Base-by-base conservation (phyloP, 208 protist species). In the Leishmania mexicana region DNA sequence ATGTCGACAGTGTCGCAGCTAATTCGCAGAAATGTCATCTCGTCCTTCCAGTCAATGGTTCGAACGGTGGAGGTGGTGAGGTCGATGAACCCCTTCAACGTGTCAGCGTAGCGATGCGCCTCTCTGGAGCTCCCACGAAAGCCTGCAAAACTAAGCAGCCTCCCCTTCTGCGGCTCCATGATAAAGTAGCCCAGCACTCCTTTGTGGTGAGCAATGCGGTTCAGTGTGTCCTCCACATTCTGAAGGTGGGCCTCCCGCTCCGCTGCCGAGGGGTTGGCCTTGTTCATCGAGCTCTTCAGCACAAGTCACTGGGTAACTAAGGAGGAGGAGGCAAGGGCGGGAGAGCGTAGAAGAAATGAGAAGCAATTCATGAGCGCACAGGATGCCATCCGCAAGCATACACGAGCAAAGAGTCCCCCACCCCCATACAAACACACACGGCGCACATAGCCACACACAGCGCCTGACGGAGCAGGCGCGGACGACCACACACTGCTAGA, bases 151-250 rank as follows among this genome's bases (percentile, higher is more conserved):
- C 89, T 90, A 47, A 97, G 81, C 35, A 97, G 73, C 68, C 83
- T 88, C 19, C 90, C 90, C 42, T 83, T 88, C 49, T 79, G 49
- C 13, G 94, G 92, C 65, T 97, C 88, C 28, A 96, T 85, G 42
- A 97, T 88, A 76, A 96, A 85, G 85, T 94, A 96, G 13, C 94
- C 94, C 51, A 95, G 85, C 5, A 97, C 94, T 42, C 94, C 94
- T 38, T 93, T 85, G 83, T 97, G 91, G 19, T 83, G 78, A 24
- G 89, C 85, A 74, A 97, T 97, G 38, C 94, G 89, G 45, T 87
- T 79, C 31, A 97, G 87, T 45, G 91, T 91, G 24, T 92, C 86
- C 73, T 95, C 89, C 45, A 96, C 90, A 45, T 86, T 92, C 38
- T 92, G 87, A 3, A 93, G 31, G 75, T 95, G 89, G 8, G 87